These are phyloP conservation scores for Xylaria intraflava DNA, from an alignment of 495 filamentous ascomycete genomes.

Conservation along the genomic window DNA sequence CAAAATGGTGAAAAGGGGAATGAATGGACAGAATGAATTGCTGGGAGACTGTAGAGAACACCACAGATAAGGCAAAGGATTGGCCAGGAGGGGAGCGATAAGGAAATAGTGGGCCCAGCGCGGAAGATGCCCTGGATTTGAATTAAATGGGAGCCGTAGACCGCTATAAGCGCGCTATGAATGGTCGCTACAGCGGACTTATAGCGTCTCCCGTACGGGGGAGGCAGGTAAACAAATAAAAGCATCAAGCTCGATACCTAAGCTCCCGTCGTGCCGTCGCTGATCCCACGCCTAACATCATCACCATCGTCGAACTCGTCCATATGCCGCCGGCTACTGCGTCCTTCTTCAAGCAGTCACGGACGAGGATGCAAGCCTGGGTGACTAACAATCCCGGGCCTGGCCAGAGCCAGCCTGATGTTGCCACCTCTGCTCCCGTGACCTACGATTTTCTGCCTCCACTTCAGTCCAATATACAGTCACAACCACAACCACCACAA, in stretches of 20 bases:
- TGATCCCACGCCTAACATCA: slow-evolving; percentile 10
- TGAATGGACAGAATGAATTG: too few relatives aligned
- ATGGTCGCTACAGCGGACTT: too few relatives aligned
- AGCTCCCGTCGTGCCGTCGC: slow-evolving; percentile 21
- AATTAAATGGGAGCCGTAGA: too few relatives aligned
- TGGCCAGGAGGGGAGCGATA: too few relatives aligned
- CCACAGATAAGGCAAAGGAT: too few relatives aligned
- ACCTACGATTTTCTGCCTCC: slow-evolving; percentile 17
- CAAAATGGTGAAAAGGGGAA: too few relatives aligned
- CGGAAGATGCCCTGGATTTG: too few relatives aligned
- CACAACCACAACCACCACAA: not conserved
- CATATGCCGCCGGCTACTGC: slow-evolving; percentile 26
- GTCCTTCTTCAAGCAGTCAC: slow-evolving; percentile 26
- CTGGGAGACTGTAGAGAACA: too few relatives aligned
- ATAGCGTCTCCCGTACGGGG: too few relatives aligned
- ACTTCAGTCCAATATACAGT: slow-evolving; percentile 4
- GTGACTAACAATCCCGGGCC: slow-evolving; percentile 22
- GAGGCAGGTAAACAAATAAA: slow-evolving; percentile 24
- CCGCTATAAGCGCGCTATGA: too few relatives aligned
- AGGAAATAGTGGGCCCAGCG: too few relatives aligned
- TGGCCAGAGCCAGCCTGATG: slow-evolving; percentile 16
- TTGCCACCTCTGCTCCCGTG: slow-evolving; percentile 17
- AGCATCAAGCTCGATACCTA: too few relatives aligned
- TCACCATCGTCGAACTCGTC: slow-evolving; percentile 1
- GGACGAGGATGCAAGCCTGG: slow-evolving; percentile 29